These are phyloP conservation scores for Diplodia mutila DNA, from an alignment of 2,329 filamentous ascomycete species.

Conservation along the genomic window DNA sequence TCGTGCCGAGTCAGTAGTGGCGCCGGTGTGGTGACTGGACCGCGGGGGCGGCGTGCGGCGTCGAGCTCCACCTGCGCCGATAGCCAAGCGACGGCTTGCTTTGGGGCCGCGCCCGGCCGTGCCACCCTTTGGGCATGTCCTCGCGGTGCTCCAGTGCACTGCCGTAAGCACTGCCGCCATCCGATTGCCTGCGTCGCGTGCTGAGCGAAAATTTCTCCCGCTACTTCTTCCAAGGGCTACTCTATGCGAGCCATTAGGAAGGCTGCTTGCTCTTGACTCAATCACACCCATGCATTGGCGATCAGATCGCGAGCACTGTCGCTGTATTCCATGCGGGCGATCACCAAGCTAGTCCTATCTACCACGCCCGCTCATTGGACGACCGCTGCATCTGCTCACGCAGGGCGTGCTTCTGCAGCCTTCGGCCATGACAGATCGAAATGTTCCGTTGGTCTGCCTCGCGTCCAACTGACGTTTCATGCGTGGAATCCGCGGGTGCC, in stretches of 20 bases:
- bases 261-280: background rate
- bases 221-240: background rate
- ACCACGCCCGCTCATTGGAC: background rate
- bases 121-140: conserved; percentile 14
- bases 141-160: background rate
- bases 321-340: conserved; percentile 9
- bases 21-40: conserved; percentile 11
- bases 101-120: background rate
- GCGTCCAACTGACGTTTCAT: background rate
- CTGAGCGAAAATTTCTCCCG: background rate
- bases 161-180: background rate
- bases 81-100: background rate
- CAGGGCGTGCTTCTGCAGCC: background rate
- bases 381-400: background rate
- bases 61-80: background rate
- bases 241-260: background rate
- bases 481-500: background rate
- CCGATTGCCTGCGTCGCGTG: background rate
- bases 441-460: background rate
- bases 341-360: conserved; percentile 11
- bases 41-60: conserved; percentile 20
- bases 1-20: conserved; percentile 19
- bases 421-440: conserved; percentile 2
- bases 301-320: conserved; percentile 18
- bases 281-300: conserved; percentile 15